Conservation (phyloP, 768 basidiomycete genomes). For the Russula sp. region DNA sequence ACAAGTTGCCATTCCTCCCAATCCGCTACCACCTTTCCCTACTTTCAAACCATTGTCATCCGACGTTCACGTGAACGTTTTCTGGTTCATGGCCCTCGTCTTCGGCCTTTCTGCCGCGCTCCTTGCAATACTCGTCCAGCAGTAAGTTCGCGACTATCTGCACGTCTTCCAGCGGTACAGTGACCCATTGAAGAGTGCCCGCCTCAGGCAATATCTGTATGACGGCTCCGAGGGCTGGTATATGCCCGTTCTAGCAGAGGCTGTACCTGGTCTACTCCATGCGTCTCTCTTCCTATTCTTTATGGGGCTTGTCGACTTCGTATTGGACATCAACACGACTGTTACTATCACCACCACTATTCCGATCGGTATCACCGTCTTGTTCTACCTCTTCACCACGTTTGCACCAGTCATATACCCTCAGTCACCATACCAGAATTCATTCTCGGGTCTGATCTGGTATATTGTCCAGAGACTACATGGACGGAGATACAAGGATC, state of each 20-base stretch:
- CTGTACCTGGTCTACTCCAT: constrained; percentile 45
- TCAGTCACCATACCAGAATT: constrained; percentile 11
- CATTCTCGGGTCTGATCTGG: constrained; percentile 17
- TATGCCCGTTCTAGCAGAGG: constrained; percentile 38
- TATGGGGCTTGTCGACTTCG: constrained; percentile 41
- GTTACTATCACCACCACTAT: constrained; percentile 3
- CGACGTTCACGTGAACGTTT: constrained; percentile 35
- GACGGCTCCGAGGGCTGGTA: constrained; percentile 38
- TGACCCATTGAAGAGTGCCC: constrained; percentile 31
- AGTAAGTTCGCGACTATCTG: constrained; percentile 41
- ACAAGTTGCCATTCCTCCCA: background rate
- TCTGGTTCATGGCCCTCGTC: constrained; percentile 37
- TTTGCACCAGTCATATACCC: constrained; percentile 12
- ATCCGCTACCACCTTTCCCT: background rate
- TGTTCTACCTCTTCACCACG: constrained; percentile 17
- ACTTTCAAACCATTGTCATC: constrained; percentile 27
- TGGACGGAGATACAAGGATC: constrained; percentile 1
- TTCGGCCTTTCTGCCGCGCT: constrained; percentile 41
- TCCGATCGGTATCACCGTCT: background rate
- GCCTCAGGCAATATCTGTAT: constrained; percentile 35
- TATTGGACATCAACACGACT: constrained; percentile 29
- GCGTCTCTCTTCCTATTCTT: constrained; percentile 46
- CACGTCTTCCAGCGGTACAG: constrained; percentile 29
- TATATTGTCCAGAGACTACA: background rate
- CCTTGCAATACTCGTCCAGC: constrained; percentile 42